Conservation (phyloP, 352 stramenopile genomes). For the Phytophthora colocasiae region DNA sequence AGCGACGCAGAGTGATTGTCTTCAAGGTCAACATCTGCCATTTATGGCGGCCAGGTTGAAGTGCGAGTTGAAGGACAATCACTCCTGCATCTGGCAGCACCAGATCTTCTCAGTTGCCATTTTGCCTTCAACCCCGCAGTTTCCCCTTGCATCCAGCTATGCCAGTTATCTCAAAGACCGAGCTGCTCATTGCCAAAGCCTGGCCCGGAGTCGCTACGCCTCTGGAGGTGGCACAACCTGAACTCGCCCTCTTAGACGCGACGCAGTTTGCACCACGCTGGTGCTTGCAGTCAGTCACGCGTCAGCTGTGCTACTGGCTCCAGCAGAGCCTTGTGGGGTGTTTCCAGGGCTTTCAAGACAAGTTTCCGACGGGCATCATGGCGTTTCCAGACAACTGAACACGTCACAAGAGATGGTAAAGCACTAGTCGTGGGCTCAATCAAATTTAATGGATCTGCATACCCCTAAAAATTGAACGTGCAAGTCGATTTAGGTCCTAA, state of each 20-base stretch:
- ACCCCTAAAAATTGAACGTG: not conserved
- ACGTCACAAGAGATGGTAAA: too few relatives aligned
- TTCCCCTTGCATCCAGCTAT: not conserved
- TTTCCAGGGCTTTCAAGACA: too few relatives aligned
- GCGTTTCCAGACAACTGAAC: too few relatives aligned
- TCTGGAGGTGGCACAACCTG: not conserved
- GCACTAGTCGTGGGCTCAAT: too few relatives aligned
- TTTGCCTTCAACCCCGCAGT: not conserved
- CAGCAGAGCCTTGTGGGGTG: too few relatives aligned
- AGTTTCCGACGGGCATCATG: too few relatives aligned
- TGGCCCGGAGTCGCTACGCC: not conserved
- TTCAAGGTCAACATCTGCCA: too few relatives aligned
- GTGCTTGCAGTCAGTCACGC: too few relatives aligned
- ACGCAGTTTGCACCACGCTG: too few relatives aligned
- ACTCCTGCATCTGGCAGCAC: not conserved
- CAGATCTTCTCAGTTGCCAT: conserved; percentile 1
- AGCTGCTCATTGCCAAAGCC: conserved; percentile 4
- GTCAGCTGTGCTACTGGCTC: too few relatives aligned
- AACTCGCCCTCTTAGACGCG: not conserved
- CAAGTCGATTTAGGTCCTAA: not conserved
- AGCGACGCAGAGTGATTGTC: not conserved
- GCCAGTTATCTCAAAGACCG: not conserved
- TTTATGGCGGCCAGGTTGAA: too few relatives aligned
- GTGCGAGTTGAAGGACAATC: conserved; percentile 14
- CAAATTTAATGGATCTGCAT: too few relatives aligned